A percentile compares a stretch with the other conserved stretches of the same genome.
Conservation (phyloP, 1,139 yeast genomes). For the Saccharomyces pastorianus region DNA sequence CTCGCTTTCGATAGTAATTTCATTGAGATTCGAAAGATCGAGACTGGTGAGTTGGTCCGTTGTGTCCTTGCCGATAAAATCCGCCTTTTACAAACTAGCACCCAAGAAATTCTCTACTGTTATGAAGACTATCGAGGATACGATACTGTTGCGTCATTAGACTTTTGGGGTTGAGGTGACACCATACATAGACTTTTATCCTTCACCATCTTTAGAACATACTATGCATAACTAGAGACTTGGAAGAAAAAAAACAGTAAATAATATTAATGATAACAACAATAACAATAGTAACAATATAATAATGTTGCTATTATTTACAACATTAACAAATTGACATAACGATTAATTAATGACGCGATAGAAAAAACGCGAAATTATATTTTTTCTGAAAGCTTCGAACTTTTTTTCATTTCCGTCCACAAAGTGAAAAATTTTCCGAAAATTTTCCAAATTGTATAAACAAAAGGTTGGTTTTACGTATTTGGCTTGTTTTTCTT, state of each 20-base stretch:
- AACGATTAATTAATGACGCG: background rate
- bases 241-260: background rate
- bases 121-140: slow-evolving; percentile 85
- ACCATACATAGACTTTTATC: background rate
- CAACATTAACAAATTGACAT: no score
- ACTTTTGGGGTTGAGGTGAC: slow-evolving; percentile 55
- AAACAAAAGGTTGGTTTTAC: background rate
- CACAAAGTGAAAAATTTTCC: background rate
- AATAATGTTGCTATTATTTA: background rate
- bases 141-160: slow-evolving; percentile 85
- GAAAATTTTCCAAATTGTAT: background rate
- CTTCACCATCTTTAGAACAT: background rate
- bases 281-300: background rate
- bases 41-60: slow-evolving; percentile 72
- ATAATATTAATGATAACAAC: background rate
- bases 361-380: slow-evolving; percentile 3
- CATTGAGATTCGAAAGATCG: slow-evolving; percentile 88
- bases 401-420: background rate
- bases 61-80: slow-evolving; percentile 95
- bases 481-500: background rate
- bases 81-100: slow-evolving; percentile 76
- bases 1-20: slow-evolving; percentile 84
- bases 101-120: slow-evolving; percentile 89
- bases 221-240: background rate
- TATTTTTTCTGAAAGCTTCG: background rate